A percentile compares a stretch with the other conserved stretches of the same genome.
Conservation (phyloP, 2,329 filamentous ascomycete genomes). For the Penicillium sp. region DNA sequence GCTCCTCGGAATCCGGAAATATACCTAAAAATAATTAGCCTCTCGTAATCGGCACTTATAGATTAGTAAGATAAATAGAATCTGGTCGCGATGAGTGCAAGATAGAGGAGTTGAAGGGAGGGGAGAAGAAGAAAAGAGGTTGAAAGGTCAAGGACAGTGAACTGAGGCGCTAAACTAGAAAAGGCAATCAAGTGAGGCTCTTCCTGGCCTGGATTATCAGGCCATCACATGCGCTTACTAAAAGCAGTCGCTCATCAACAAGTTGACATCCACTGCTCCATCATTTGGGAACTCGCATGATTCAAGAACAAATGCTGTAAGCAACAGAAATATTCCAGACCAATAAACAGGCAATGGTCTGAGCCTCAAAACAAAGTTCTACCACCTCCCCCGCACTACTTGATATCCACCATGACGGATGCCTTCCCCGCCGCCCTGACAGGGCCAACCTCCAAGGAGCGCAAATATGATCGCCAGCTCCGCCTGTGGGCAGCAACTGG, state of each 20-base stretch:
- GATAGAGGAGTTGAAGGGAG: too few species aligned
- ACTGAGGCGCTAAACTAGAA: too few species aligned
- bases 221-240: conserved; percentile 1
- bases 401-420: conserved; percentile 33
- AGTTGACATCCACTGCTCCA: conserved; percentile 3
- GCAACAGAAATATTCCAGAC: background rate
- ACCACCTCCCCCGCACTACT: background rate
- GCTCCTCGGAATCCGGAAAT: too few species aligned
- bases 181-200: too few species aligned
- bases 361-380: background rate
- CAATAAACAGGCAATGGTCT: background rate
- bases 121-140: too few species aligned
- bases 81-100: too few species aligned
- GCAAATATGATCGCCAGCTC: conserved; percentile 91
- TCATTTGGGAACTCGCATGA: background rate
- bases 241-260: conserved; percentile 2
- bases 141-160: too few species aligned
- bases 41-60: too few species aligned
- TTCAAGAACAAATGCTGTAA: background rate
- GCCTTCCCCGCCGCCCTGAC: conserved; percentile 35
- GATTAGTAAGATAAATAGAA: too few species aligned
- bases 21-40: too few species aligned
- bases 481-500: conserved; percentile 92
- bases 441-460: conserved; percentile 61
- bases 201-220: background rate